phyloP scores from a whole-genome alignment of 2,329 filamentous ascomycete genomes.

The Claviceps sorghi region DNA sequence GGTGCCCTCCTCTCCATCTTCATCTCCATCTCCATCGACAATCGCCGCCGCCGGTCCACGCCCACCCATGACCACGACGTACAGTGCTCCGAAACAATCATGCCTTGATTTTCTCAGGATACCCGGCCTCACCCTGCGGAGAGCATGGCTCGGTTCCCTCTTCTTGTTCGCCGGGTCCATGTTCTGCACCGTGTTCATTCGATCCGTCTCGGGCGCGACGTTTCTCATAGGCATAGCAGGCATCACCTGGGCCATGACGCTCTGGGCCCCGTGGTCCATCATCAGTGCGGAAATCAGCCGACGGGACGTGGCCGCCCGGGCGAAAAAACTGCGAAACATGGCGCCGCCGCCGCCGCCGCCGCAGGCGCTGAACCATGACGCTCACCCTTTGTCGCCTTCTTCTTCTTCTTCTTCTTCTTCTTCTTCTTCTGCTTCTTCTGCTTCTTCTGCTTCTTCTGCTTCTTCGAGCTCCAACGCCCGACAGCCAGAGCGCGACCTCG shows the following conservation, averaged over 20 bases:
- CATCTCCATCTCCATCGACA: background rate
- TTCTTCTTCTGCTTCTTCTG: background rate
- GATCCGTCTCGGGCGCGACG: conserved; percentile 55
- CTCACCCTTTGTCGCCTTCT: background rate
- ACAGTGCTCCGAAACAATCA: conserved; percentile 20
- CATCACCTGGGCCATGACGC: conserved; percentile 80
- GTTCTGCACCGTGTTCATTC: conserved; percentile 70
- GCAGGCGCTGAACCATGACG: conserved; percentile 1
- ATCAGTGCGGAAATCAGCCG: conserved; percentile 85
- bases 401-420: background rate
- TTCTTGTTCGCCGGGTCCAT: conserved; percentile 72
- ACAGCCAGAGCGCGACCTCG: conserved; percentile 8
- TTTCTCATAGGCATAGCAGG: conserved; percentile 68
- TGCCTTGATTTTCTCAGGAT: conserved; percentile 54
- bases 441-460: background rate
- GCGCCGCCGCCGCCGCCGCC: conserved; percentile 5
- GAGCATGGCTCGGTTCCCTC: conserved; percentile 74
- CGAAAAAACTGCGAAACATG: conserved; percentile 16
- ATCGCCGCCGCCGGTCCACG: too few species aligned
- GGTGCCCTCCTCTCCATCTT: background rate
- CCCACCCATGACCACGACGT: background rate
- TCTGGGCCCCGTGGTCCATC: conserved; percentile 92
- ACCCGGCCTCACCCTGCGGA: conserved; percentile 70
- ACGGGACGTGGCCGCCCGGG: conserved; percentile 48
- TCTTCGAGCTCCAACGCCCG: conserved; percentile 2